These are phyloP conservation scores for Colletotrichum musae DNA, from an alignment of 2,329 filamentous ascomycete species.

Conservation along the genomic window DNA sequence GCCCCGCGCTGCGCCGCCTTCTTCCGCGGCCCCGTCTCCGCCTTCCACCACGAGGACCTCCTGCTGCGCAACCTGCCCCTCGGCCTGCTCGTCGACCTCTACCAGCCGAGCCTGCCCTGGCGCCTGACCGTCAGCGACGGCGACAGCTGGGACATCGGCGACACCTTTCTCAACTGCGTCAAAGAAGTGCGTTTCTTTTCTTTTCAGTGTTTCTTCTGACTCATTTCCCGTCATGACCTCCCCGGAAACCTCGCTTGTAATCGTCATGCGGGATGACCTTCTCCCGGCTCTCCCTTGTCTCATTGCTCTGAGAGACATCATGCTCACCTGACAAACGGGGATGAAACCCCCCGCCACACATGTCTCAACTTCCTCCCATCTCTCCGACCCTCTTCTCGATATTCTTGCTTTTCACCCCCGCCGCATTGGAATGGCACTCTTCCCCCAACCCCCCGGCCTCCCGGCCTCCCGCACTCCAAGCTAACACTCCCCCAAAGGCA, in stretches of 20 bases:
- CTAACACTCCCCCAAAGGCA: slow-evolving; percentile 59
- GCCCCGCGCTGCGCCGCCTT: slow-evolving; percentile 68
- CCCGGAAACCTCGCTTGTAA: background rate
- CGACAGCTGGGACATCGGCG: slow-evolving; percentile 71
- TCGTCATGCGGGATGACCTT: background rate
- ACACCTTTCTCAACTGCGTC: slow-evolving; percentile 75
- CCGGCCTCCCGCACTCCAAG: background rate
- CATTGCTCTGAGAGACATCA: background rate
- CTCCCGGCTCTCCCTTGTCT: background rate
- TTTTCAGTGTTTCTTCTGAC: background rate
- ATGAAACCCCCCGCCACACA: background rate
- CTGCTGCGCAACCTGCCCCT: slow-evolving; percentile 68
- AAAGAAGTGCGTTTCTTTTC: slow-evolving; percentile 66
- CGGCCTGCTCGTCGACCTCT: slow-evolving; percentile 70
- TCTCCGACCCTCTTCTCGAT: background rate
- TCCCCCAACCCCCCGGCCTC: background rate
- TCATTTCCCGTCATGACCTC: background rate
- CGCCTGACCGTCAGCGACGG: slow-evolving; percentile 68
- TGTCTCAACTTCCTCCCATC: slow-evolving; percentile 7
- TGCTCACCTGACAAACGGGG: background rate
- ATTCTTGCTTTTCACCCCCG: slow-evolving; percentile 8
- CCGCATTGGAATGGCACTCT: background rate
- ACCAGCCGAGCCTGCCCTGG: slow-evolving; percentile 69
- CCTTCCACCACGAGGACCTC: slow-evolving; percentile 71
- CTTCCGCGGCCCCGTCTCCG: slow-evolving; percentile 69